Evolutionary conservation across 2,329 filamentous ascomycete species (phyloP).

Genomic region (Claviceps sp.): DNA sequence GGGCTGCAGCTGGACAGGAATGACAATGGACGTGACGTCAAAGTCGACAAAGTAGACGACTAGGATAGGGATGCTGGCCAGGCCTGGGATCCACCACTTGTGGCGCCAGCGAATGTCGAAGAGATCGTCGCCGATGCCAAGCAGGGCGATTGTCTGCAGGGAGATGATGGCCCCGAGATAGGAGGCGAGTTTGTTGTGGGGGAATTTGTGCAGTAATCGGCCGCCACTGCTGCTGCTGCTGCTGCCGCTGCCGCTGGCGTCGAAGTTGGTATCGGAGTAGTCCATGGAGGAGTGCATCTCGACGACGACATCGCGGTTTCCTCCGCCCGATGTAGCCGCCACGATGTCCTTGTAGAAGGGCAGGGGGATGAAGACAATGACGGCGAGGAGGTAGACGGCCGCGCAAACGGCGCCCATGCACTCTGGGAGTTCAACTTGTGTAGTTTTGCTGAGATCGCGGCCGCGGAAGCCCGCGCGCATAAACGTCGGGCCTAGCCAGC

Average conservation of each 20-base stretch:
- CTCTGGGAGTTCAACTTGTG: conserved; percentile 72
- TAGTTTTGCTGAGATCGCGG: conserved; percentile 63
- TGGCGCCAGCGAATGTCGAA: conserved; percentile 98
- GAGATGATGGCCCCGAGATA: conserved; percentile 91
- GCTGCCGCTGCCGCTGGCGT: conserved; percentile 15
- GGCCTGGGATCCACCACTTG: conserved; percentile 94
- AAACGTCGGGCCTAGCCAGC: conserved; percentile 87
- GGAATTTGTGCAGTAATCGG: conserved; percentile 79
- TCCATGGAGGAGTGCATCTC: conserved; percentile 37
- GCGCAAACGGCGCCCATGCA: conserved; percentile 93
- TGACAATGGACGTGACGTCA: conserved; percentile 87
- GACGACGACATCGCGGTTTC: conserved; percentile 76
- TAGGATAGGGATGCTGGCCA: conserved; percentile 84
- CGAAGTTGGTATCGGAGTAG: background rate
- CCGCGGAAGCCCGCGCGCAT: conserved; percentile 81
- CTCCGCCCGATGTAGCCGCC: conserved; percentile 82
- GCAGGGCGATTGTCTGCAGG: conserved; percentile 76
- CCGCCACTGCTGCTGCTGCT: conserved; percentile 28
- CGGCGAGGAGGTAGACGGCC: conserved; percentile 74
- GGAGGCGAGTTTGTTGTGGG: conserved; percentile 90
- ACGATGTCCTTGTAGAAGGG: conserved; percentile 98
- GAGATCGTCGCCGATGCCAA: conserved; percentile 88
- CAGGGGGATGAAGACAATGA: conserved; percentile 91
- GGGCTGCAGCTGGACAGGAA: conserved; percentile 71
- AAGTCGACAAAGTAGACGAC: conserved; percentile 98